Conservation (phyloP, 164 flowering plant genomes). For the Litsea cubeba region DNA sequence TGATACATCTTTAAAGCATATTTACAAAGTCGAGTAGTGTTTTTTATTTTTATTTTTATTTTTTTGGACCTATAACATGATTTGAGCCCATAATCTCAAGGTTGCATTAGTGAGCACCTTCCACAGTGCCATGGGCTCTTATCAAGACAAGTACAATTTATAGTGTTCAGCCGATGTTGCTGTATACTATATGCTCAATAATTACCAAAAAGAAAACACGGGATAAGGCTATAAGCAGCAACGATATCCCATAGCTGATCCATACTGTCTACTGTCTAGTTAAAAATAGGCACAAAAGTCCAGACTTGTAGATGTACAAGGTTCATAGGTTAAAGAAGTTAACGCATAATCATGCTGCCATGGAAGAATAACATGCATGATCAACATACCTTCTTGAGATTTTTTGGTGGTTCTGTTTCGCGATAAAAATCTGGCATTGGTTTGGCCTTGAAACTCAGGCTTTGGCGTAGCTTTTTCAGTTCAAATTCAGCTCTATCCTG, state of each 20-base stretch:
- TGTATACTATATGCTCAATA: no score
- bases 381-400: slow-evolving; percentile 33
- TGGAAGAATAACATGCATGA: background rate
- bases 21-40: no score
- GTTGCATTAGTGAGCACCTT: background rate
- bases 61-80: no score
- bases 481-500: slow-evolving; percentile 40
- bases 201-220: background rate
- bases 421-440: slow-evolving; percentile 24
- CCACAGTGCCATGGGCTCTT: background rate
- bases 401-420: slow-evolving; percentile 21
- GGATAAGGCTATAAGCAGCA: background rate
- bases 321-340: background rate
- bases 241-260: background rate
- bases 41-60: no score
- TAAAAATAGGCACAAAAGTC: background rate
- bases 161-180: no score
- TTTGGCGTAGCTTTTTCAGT: slow-evolving; percentile 24
- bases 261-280: background rate
- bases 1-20: no score
- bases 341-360: background rate
- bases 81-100: background rate
- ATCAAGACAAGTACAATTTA: background rate
- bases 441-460: slow-evolving; percentile 30
- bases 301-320: background rate